Conservation (phyloP, 1,284 basidiomycete genomes). For the Peniophora sp. region DNA sequence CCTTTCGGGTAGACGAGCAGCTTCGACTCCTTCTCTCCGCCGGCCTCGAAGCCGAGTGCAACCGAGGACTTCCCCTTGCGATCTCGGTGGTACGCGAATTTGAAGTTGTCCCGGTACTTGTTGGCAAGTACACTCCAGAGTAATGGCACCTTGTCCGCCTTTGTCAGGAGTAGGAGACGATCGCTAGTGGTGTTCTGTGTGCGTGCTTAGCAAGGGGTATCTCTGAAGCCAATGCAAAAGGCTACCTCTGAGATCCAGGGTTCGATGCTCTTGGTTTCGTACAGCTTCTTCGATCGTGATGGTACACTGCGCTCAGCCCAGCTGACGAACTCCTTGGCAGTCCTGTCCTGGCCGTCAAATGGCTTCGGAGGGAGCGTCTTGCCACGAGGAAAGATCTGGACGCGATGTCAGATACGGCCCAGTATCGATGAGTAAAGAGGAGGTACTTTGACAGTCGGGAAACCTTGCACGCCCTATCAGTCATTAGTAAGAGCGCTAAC, state of each 20-base stretch:
- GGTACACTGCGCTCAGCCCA: slow-evolving; percentile 75
- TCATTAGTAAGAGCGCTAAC: not conserved
- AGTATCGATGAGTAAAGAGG: too few relatives aligned
- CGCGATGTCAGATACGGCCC: not conserved
- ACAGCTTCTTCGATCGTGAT: slow-evolving; percentile 55
- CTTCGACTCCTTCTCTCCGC: slow-evolving; percentile 49
- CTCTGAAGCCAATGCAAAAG: not conserved
- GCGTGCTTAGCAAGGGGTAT: not conserved
- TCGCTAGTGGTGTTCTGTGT: slow-evolving; percentile 43
- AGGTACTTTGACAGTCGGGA: slow-evolving; percentile 80
- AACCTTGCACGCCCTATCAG: slow-evolving; percentile 73
- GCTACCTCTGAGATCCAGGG: slow-evolving; percentile 37
- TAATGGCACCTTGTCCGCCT: slow-evolving; percentile 71
- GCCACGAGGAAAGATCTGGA: slow-evolving; percentile 71
- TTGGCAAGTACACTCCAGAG: slow-evolving; percentile 83
- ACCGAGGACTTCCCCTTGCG: slow-evolving; percentile 50
- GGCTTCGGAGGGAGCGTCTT: slow-evolving; percentile 53
- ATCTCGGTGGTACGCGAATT: slow-evolving; percentile 66
- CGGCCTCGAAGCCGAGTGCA: slow-evolving; percentile 45
- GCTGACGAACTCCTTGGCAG: slow-evolving; percentile 66
- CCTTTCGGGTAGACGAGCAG: slow-evolving; percentile 59
- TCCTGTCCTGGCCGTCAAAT: slow-evolving; percentile 69
- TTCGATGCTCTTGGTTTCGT: slow-evolving; percentile 47
- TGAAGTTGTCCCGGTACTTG: slow-evolving; percentile 60
- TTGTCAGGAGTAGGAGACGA: slow-evolving; percentile 70